Conservation (phyloP, 805 yeast genomes). For the Schizosaccharomyces octosporus region DNA sequence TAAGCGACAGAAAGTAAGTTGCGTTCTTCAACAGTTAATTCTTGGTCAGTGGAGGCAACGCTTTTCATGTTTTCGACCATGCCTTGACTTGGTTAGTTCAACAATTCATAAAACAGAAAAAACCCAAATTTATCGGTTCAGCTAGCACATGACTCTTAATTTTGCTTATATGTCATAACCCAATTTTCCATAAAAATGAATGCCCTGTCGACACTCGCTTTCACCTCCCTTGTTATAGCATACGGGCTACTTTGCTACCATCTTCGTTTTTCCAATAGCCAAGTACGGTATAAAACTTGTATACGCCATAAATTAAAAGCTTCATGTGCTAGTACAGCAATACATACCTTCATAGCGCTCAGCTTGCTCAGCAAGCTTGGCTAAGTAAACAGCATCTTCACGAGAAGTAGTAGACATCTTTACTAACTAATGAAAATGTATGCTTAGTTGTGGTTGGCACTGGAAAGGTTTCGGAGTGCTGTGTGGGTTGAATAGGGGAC, state of each 20-base stretch:
- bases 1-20: conserved; percentile 90
- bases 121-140: neutral
- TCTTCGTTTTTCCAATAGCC: too few species aligned
- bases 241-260: too few species aligned
- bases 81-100: conserved; percentile 21
- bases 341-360: conserved; percentile 63
- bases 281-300: too few species aligned
- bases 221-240: too few species aligned
- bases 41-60: conserved; percentile 74
- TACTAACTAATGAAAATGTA: neutral
- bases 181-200: too few species aligned
- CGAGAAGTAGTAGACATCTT: conserved; percentile 24
- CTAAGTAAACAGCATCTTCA: conserved; percentile 94
- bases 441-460: conserved; percentile 1
- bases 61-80: conserved; percentile 98
- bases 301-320: too few species aligned
- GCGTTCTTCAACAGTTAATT: conserved; percentile 92
- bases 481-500: neutral
- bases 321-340: neutral
- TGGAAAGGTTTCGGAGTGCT: neutral
- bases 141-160: too few species aligned
- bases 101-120: neutral
- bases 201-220: too few species aligned
- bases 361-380: conserved; percentile 97
- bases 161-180: too few species aligned